Percentiles rank a stretch among this genome's conserved stretches.
Evolutionary conservation across 345 rosid genomes (phyloP).

Genomic region (Corymbia maculata): DNA sequence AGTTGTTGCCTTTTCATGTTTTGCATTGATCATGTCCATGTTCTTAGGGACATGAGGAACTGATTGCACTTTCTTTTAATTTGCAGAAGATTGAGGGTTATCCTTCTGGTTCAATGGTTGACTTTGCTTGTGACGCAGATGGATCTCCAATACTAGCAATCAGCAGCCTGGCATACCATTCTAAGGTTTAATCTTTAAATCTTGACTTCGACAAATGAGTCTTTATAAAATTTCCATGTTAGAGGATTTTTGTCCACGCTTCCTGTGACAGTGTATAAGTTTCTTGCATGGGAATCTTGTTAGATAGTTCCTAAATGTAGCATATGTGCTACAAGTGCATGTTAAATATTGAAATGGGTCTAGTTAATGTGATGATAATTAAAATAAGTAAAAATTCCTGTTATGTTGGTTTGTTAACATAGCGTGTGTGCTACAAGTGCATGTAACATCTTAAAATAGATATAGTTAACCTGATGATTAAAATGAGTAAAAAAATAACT

Average conservation of each 20-base stretch:
- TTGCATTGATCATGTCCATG: not conserved
- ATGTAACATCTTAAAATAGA: not conserved
- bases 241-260: not conserved
- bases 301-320: not conserved
- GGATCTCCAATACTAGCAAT: constrained; percentile 80
- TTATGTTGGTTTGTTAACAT: not conserved
- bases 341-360: not conserved
- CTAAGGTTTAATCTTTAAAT: constrained; percentile 43
- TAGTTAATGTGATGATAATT: not conserved
- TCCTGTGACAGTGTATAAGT: not conserved
- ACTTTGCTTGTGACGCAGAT: constrained; percentile 79
- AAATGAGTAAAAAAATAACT: not conserved
- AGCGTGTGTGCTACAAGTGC: not conserved
- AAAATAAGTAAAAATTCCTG: not conserved
- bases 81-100: constrained; percentile 71
- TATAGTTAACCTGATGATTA: not conserved
- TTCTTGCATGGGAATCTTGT: not conserved
- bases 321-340: not conserved
- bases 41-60: not conserved
- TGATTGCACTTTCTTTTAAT: not conserved
- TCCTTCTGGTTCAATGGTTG: constrained; percentile 92
- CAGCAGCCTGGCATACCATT: constrained; percentile 78
- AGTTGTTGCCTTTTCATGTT: not conserved
- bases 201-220: not conserved
- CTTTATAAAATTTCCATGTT: not conserved